Percentiles rank a stretch among this genome's conserved stretches.
phyloP scores from a whole-genome alignment of 108 stramenopile genomes.

The Pseudonitzschia multistriata region DNA sequence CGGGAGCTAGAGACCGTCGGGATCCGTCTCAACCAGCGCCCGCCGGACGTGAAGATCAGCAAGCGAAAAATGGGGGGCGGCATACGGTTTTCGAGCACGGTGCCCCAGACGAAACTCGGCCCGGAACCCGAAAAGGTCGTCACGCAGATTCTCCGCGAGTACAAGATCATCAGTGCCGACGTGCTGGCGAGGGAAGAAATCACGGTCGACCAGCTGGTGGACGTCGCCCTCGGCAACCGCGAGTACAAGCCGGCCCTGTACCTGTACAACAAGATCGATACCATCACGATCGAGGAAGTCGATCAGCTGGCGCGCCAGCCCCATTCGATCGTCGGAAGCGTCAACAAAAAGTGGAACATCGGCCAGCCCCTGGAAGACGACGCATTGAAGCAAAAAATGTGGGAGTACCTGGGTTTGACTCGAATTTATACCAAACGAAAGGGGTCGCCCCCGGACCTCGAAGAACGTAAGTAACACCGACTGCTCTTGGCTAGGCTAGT shows the following conservation, averaged over 20 bases:
- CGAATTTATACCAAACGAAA: conserved; percentile 97
- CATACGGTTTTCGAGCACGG: conserved; percentile 89
- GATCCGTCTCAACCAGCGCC: conserved; percentile 90
- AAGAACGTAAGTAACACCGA: conserved; percentile 67
- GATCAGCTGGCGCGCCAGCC: conserved; percentile 95
- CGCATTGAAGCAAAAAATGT: conserved; percentile 82
- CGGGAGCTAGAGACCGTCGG: conserved; percentile 97
- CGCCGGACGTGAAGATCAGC: conserved; percentile 88
- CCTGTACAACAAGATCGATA: conserved; percentile 99
- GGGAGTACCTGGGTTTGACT: conserved; percentile 96
- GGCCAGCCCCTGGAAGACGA: conserved; percentile 74
- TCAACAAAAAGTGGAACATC: conserved; percentile 84
- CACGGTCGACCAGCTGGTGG: conserved; percentile 95
- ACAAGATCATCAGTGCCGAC: conserved; percentile 93
- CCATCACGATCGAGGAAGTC: conserved; percentile 96
- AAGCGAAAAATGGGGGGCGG: conserved; percentile 91
- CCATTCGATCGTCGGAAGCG: conserved; percentile 91
- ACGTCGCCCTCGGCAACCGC: conserved; percentile 96
- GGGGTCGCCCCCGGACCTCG: conserved; percentile 91
- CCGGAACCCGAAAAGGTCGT: conserved; percentile 90
- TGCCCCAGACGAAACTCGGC: conserved; percentile 89
- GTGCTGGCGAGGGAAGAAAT: conserved; percentile 94
- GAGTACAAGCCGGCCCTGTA: conserved; percentile 96
- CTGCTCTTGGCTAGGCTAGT: too few relatives aligned
- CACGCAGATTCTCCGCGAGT: conserved; percentile 91